These are phyloP conservation scores for Dendrobium officinale DNA, from an alignment of 106 monocot genomes.

Conservation along the genomic window DNA sequence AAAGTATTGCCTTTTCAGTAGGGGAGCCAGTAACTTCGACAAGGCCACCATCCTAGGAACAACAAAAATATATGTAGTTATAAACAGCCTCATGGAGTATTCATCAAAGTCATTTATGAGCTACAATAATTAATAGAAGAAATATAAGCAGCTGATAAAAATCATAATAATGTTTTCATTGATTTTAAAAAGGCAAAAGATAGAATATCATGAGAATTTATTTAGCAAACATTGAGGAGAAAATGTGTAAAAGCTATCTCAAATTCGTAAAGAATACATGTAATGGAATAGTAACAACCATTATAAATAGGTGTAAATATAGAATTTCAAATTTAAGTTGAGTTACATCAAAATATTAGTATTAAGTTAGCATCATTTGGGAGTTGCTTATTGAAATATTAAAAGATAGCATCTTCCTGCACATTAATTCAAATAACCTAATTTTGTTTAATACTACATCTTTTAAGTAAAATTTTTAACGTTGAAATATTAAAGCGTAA, in stretches of 20 bases:
- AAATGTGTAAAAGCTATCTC: not conserved
- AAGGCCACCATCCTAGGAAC: constrained; percentile 53
- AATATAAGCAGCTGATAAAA: not conserved
- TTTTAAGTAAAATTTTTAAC: not conserved
- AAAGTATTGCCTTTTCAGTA: constrained; percentile 91
- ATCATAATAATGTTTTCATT: not conserved
- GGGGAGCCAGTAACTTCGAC: constrained; percentile 78
- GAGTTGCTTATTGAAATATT: not conserved
- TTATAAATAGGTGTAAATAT: no score
- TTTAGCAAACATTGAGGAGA: not conserved
- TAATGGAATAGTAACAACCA: no score
- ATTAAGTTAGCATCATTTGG: not conserved
- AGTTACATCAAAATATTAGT: not conserved
- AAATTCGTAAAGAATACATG: no score
- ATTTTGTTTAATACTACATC: not conserved
- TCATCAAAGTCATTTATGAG: not conserved
- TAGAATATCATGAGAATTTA: not conserved
- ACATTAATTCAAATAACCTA: not conserved
- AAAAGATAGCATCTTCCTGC: not conserved
- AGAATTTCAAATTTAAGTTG: no score
- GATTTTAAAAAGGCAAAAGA: not conserved
- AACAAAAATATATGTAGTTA: not conserved
- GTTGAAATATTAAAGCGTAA: not conserved
- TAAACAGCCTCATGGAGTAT: not conserved
- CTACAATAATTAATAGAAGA: not conserved